These are phyloP conservation scores for Myxozyma melibiosi DNA, from an alignment of 805 yeast genomes.

Conservation along the genomic window DNA sequence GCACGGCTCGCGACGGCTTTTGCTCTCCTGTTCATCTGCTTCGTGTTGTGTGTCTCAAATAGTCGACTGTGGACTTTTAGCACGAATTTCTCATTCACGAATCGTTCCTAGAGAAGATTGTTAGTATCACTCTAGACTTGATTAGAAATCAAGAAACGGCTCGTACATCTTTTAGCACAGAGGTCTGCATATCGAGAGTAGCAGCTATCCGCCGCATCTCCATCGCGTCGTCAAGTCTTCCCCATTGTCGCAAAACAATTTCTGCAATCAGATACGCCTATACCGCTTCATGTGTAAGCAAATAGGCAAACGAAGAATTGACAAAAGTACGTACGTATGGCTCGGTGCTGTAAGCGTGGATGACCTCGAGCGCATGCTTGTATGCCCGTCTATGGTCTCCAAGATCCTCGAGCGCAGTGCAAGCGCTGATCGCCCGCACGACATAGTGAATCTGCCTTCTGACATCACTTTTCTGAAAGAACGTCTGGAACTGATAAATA, in stretches of 20 bases:
- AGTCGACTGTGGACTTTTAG: conserved; percentile 4
- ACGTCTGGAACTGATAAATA: neutral
- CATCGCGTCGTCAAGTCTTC: neutral
- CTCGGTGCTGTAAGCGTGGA: neutral
- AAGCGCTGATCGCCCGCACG: conserved; percentile 8
- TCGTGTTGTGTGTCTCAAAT: neutral
- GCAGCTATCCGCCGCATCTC: neutral
- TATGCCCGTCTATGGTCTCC: conserved; percentile 6
- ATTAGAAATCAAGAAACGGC: neutral
- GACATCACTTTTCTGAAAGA: neutral
- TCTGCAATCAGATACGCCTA: conserved; percentile 5
- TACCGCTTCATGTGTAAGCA: neutral
- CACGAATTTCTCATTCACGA: conserved; percentile 7
- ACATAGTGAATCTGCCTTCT: conserved; percentile 4
- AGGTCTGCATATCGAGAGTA: neutral
- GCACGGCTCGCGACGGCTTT: conserved; percentile 1
- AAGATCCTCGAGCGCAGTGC: conserved; percentile 1
- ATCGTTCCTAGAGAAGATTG: neutral
- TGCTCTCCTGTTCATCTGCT: neutral
- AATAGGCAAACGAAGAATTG: neutral
- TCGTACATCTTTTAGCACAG: conserved; percentile 2
- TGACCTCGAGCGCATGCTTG: conserved; percentile 1
- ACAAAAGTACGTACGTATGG: neutral
- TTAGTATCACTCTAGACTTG: neutral
- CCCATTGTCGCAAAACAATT: conserved; percentile 6